Percentiles rank a stretch among this genome's conserved stretches.
Evolutionary conservation across 495 filamentous ascomycete genomes (phyloP).

Genomic region (Bathelium albidoporum): DNA sequence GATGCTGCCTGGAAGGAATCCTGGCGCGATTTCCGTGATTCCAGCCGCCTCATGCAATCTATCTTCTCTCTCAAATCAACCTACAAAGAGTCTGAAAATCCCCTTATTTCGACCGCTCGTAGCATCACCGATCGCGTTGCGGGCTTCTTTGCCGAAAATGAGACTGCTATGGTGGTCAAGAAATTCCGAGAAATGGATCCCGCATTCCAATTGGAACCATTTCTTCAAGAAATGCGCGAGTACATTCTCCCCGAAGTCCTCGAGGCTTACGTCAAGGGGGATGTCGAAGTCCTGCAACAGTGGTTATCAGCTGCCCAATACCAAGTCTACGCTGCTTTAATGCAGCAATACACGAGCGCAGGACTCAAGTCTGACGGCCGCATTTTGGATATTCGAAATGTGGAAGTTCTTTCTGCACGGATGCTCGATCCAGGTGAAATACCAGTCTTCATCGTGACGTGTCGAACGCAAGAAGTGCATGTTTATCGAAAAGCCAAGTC

Average conservation of each 20-base stretch:
- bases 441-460: constrained; percentile 93
- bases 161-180: constrained; percentile 93
- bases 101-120: constrained; percentile 81
- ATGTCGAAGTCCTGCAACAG: constrained; percentile 76
- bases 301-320: constrained; percentile 95
- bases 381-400: constrained; percentile 86
- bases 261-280: constrained; percentile 95
- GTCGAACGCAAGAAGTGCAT: constrained; percentile 94
- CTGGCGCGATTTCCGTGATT: constrained; percentile 85
- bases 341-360: constrained; percentile 86
- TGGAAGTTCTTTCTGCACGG: constrained; percentile 79
- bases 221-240: constrained; percentile 87
- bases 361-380: constrained; percentile 89
- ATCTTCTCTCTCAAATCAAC: constrained; percentile 71
- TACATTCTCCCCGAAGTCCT: constrained; percentile 97
- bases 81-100: constrained; percentile 95
- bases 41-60: constrained; percentile 76
- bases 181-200: constrained; percentile 97
- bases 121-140: constrained; percentile 86
- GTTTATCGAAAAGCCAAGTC: constrained; percentile 90
- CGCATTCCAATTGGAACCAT: constrained; percentile 85
- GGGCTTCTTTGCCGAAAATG: constrained; percentile 96
- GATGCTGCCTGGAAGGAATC: constrained; percentile 93
- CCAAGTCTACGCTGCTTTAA: constrained; percentile 84
- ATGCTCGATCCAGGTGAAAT: constrained; percentile 96